phyloP scores from a whole-genome alignment of 345 rosid genomes.

The Lagerstroemia speciosa region DNA sequence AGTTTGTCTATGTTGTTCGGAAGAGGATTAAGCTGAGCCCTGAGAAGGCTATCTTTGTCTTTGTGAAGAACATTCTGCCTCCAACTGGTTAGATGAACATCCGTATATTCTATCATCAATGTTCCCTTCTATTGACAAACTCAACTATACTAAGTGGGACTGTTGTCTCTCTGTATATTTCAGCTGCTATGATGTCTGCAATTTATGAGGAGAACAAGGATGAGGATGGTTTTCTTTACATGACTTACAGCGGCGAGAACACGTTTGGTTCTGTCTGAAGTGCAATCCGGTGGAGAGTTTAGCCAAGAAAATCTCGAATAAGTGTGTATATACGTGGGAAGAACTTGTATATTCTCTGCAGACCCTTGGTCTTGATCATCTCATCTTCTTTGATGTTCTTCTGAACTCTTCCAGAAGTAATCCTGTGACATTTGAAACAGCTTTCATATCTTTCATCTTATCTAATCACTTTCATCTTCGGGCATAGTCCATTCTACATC shows the following conservation, averaged over 20 bases:
- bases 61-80: slow-evolving; percentile 63
- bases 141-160: not conserved
- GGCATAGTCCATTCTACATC: too few species aligned
- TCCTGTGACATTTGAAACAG: not conserved
- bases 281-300: not conserved
- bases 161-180: not conserved
- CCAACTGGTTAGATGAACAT: slow-evolving; percentile 50
- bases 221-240: slow-evolving; percentile 95
- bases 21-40: slow-evolving; percentile 86
- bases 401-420: not conserved
- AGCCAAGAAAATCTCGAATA: slow-evolving; percentile 3
- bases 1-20: slow-evolving; percentile 75
- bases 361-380: not conserved
- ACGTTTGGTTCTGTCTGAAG: slow-evolving; percentile 58
- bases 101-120: not conserved
- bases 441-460: not conserved
- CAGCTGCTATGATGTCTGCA: slow-evolving; percentile 95
- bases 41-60: slow-evolving; percentile 78
- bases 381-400: not conserved
- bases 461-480: too few species aligned
- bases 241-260: slow-evolving; percentile 98
- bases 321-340: not conserved
- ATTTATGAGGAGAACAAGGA: slow-evolving; percentile 93
- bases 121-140: not conserved
- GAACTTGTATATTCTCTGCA: slow-evolving; percentile 9